These are phyloP conservation scores for Claviceps sp. DNA, from an alignment of 2,329 filamentous ascomycete species.

Conservation along the genomic window DNA sequence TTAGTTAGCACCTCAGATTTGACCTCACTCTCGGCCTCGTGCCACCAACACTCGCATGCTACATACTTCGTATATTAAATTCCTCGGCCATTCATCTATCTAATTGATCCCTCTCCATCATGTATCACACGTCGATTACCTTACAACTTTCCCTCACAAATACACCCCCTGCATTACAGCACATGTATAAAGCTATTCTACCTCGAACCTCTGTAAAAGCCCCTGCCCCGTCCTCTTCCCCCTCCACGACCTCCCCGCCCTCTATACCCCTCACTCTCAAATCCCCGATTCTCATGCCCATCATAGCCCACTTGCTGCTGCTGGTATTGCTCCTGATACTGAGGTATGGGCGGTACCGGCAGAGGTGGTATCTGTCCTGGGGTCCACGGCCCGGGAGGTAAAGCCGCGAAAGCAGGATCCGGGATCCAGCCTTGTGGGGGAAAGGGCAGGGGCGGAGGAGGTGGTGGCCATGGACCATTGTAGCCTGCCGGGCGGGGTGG, in stretches of 20 bases:
- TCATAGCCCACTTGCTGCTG: not conserved
- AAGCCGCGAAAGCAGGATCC: slow-evolving; percentile 14
- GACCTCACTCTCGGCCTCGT: too few species aligned
- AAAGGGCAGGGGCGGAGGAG: slow-evolving; percentile 16
- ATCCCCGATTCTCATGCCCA: slow-evolving; percentile 13
- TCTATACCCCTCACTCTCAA: slow-evolving; percentile 14
- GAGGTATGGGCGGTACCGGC: slow-evolving; percentile 6
- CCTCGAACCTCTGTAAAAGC: not conserved
- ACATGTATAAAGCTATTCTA: too few species aligned
- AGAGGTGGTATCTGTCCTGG: slow-evolving; percentile 10
- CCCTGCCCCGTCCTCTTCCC: slow-evolving; percentile 8
- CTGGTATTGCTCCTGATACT: not conserved
- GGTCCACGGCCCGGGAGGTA: slow-evolving; percentile 16
- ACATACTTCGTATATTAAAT: too few species aligned
- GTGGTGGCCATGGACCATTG: slow-evolving; percentile 28
- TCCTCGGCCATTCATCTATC: too few species aligned
- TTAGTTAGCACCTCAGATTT: too few species aligned
- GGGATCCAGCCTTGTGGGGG: slow-evolving; percentile 15
- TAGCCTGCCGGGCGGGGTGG: slow-evolving; percentile 26
- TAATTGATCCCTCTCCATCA: too few species aligned
- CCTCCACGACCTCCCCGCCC: slow-evolving; percentile 16
- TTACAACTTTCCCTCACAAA: too few species aligned
- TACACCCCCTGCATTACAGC: not conserved
- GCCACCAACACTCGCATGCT: too few species aligned
- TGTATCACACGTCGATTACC: too few species aligned